A percentile compares a stretch with the other conserved stretches of the same genome.
phyloP scores from a whole-genome alignment of 2,329 filamentous ascomycete species.

The Paecilomyces sp. region DNA sequence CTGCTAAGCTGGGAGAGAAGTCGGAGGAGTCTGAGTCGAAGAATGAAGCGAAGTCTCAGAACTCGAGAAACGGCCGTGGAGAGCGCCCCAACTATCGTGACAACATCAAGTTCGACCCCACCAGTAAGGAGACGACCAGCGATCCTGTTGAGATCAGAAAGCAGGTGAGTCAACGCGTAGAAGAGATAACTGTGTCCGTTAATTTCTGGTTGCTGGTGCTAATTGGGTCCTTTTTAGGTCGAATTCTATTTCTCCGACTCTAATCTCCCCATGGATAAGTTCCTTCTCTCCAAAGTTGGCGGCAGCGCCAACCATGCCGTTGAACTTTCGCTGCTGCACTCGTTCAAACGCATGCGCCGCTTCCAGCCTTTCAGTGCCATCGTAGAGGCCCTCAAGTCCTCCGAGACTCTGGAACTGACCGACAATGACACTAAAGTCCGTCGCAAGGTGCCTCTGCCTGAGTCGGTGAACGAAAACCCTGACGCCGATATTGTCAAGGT shows the following conservation, averaged over 20 bases:
- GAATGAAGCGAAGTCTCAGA: conserved; percentile 12
- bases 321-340: conserved; percentile 67
- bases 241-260: conserved; percentile 95
- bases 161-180: conserved; percentile 52
- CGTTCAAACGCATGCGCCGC: conserved; percentile 91
- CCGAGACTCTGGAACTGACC: conserved; percentile 63
- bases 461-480: conserved; percentile 48
- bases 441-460: conserved; percentile 64
- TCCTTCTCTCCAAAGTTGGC: conserved; percentile 70
- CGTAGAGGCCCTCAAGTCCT: conserved; percentile 74
- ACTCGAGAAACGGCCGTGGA: conserved; percentile 18
- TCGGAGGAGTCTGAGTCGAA: conserved; percentile 29
- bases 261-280: conserved; percentile 83
- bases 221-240: conserved; percentile 48
- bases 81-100: conserved; percentile 32
- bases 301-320: conserved; percentile 70
- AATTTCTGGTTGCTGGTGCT: neutral
- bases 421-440: conserved; percentile 66
- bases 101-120: conserved; percentile 66
- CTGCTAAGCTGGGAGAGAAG: conserved; percentile 29
- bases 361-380: conserved; percentile 85
- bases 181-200: neutral
- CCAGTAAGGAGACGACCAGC: conserved; percentile 59
- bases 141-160: conserved; percentile 76
- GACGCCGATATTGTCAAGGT: conserved; percentile 47